These are phyloP conservation scores for Trichosporon ovoides DNA, from an alignment of 1,284 basidiomycete genomes.

Conservation along the genomic window DNA sequence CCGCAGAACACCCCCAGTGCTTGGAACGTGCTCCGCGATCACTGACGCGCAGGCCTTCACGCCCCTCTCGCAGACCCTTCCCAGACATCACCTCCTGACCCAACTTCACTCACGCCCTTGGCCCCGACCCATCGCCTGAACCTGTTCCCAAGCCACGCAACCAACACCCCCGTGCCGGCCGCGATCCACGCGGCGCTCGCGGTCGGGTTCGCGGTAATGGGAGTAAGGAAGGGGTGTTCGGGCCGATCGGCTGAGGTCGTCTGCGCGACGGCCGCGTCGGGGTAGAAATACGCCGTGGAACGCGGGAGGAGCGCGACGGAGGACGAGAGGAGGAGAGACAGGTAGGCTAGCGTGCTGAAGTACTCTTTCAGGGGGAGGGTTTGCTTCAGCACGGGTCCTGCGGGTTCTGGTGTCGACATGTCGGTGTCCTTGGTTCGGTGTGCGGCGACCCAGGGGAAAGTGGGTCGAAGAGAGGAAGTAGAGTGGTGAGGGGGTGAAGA, in stretches of 20 bases:
- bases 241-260: constrained; percentile 54
- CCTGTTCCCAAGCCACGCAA: constrained; percentile 69
- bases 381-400: background rate
- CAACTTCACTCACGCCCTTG: constrained; percentile 33
- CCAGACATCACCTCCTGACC: background rate
- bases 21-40: too few relatives aligned
- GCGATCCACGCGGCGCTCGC: constrained; percentile 61
- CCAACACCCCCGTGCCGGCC: constrained; percentile 57
- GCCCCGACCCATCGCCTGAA: constrained; percentile 54
- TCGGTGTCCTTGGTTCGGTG: background rate
- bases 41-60: too few relatives aligned
- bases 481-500: too few relatives aligned
- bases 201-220: constrained; percentile 61
- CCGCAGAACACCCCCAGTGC: too few relatives aligned
- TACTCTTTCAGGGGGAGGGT: constrained; percentile 54
- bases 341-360: constrained; percentile 66
- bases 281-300: constrained; percentile 52
- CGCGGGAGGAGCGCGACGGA: constrained; percentile 63
- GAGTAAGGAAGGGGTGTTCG: constrained; percentile 60
- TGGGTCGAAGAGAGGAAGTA: too few relatives aligned
- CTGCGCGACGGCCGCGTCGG: constrained; percentile 22
- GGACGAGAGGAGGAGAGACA: constrained; percentile 62
- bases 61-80: too few relatives aligned
- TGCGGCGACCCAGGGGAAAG: too few relatives aligned
- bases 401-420: too few relatives aligned